A percentile compares a stretch with the other conserved stretches of the same genome.
Evolutionary conservation across 2,329 filamentous ascomycete species (phyloP).

Genomic region (Claviceps sp.): DNA sequence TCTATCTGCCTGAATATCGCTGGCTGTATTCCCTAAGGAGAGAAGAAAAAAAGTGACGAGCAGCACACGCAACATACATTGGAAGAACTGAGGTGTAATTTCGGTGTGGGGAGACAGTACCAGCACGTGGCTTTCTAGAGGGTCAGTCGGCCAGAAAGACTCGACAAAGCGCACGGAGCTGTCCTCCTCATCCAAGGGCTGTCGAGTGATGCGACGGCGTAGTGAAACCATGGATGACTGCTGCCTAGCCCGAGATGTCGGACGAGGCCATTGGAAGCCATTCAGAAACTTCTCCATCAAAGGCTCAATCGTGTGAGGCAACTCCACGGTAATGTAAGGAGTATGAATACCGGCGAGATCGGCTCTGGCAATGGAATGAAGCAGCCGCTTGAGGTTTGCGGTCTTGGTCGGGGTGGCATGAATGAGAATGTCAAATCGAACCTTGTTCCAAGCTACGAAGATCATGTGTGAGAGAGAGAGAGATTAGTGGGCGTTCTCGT

Average conservation of each 20-base stretch:
- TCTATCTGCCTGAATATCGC: too few species aligned
- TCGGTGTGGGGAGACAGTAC: conserved; percentile 72
- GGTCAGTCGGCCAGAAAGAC: conserved; percentile 67
- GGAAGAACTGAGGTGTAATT: conserved; percentile 67
- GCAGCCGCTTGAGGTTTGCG: conserved; percentile 61
- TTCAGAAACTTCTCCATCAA: conserved; percentile 50
- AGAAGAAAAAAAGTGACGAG: not conserved
- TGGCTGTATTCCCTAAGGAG: not conserved
- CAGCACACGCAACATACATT: conserved; percentile 38
- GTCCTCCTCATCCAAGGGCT: conserved; percentile 50
- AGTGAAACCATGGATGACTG: conserved; percentile 49
- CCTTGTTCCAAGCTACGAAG: conserved; percentile 57
- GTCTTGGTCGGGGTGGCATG: conserved; percentile 59
- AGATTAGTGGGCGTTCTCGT: not conserved
- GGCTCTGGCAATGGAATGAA: conserved; percentile 60
- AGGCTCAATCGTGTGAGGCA: conserved; percentile 58
- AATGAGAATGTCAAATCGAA: conserved; percentile 70
- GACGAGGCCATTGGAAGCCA: conserved; percentile 54
- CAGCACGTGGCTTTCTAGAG: conserved; percentile 59
- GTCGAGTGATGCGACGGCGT: conserved; percentile 56
- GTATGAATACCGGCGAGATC: conserved; percentile 59
- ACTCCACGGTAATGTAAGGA: conserved; percentile 72
- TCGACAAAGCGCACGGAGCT: conserved; percentile 67
- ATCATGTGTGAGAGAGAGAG: too few species aligned
- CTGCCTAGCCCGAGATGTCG: conserved; percentile 20